A percentile compares a stretch with the other conserved stretches of the same genome.
Conservation (phyloP, 176 grass and related monocot genomes). For the Zoysia pacifica region DNA sequence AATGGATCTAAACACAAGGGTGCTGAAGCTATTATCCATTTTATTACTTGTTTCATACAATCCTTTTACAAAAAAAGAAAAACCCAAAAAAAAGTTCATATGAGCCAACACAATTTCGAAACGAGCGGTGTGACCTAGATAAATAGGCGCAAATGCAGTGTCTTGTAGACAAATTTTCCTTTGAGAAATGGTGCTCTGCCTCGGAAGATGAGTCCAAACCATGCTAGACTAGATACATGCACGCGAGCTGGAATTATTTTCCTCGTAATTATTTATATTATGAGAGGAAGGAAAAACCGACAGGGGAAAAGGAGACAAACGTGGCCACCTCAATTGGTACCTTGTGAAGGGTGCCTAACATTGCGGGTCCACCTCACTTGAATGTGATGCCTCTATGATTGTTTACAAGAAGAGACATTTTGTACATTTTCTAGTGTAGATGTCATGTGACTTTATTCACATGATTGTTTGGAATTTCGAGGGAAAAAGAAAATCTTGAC, state of each 20-base stretch:
- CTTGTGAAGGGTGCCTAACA: conserved; percentile 34
- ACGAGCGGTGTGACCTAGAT: too few relatives aligned
- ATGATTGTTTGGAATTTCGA: neutral
- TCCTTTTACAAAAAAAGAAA: too few relatives aligned
- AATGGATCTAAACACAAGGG: too few relatives aligned
- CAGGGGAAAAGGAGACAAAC: conserved; percentile 24
- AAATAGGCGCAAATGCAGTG: too few relatives aligned
- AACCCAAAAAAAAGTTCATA: too few relatives aligned
- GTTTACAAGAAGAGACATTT: conserved; percentile 3
- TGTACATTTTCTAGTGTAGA: conserved; percentile 8
- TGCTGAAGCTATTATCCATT: too few relatives aligned
- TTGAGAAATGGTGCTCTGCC: neutral
- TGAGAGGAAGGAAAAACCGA: neutral
- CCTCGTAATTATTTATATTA: neutral
- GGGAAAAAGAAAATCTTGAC: too few relatives aligned
- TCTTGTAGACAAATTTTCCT: too few relatives aligned
- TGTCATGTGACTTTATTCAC: neutral
- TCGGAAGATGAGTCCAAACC: conserved; percentile 19
- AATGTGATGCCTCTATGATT: conserved; percentile 32
- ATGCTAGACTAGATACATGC: conserved; percentile 35
- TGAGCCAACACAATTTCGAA: too few relatives aligned
- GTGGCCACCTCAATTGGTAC: conserved; percentile 47
- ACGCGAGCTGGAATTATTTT: conserved; percentile 28
- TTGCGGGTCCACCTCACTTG: neutral
- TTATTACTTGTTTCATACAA: too few relatives aligned